Evolutionary conservation across 2,329 filamentous ascomycete genomes (phyloP).

Genomic region (Aspergillus hiratsukae): DNA sequence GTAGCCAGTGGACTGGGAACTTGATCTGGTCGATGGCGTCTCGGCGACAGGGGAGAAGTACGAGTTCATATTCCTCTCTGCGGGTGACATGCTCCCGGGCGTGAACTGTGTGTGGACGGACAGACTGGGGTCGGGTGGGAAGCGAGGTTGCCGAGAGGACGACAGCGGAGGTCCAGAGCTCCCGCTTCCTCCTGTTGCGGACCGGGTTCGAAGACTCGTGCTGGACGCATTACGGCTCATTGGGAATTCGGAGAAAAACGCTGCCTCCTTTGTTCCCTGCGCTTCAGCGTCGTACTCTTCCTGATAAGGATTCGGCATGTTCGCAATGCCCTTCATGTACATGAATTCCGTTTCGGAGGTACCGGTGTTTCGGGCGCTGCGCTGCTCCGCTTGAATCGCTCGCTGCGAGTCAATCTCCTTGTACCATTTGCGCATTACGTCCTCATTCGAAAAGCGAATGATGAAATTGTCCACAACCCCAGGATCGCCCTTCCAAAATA

Average conservation of each 20-base stretch:
- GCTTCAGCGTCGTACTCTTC: conserved; percentile 55
- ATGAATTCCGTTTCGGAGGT: conserved; percentile 69
- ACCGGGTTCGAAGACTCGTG: conserved; percentile 69
- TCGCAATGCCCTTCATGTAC: conserved; percentile 67
- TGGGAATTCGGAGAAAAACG: conserved; percentile 46
- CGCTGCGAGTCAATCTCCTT: conserved; percentile 72
- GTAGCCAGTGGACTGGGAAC: conserved; percentile 61
- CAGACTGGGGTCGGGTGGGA: conserved; percentile 62
- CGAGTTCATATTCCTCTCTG: conserved; percentile 64
- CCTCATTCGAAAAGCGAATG: conserved; percentile 88
- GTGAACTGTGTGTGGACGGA: conserved; percentile 63
- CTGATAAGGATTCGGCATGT: conserved; percentile 77
- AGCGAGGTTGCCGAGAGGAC: conserved; percentile 61
- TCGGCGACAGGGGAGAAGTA: conserved; percentile 90
- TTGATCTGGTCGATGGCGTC: conserved; percentile 53
- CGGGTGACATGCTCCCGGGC: conserved; percentile 54
- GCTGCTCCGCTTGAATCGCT: conserved; percentile 50
- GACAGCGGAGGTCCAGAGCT: conserved; percentile 32
- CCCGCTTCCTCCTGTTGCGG: conserved; percentile 62
- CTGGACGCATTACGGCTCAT: conserved; percentile 67
- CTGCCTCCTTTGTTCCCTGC: conserved; percentile 37
- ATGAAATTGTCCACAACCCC: conserved; percentile 95
- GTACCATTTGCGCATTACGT: conserved; percentile 90
- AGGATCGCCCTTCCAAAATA: conserved; percentile 97
- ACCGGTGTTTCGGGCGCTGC: conserved; percentile 48